Base-by-base conservation (phyloP, 177 flowering plant species). In the Vitis hybrid region DNA sequence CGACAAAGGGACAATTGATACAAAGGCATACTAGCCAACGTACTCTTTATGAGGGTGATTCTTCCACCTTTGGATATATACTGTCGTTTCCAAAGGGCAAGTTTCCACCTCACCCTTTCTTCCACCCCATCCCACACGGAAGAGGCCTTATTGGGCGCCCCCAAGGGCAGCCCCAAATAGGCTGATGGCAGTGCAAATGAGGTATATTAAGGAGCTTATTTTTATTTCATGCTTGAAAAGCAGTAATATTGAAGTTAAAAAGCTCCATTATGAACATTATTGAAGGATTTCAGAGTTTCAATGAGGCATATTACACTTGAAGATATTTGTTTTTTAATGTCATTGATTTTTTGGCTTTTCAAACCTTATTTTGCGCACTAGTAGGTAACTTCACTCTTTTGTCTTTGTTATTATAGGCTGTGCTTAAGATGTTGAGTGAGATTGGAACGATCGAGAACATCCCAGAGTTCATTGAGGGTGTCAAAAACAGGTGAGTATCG, bases 381-480 rank as follows among this genome's bases (percentile, higher is more conserved):
- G 72, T 61, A 4, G 30, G 34, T 72, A 23, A 60, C 11, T 32
- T 58, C 48, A 48, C 8, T 69, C 3, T 26, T 75, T 65, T 57
- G 30, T 49, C 14, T 64, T 75, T 12, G 56, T 72, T 48, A 58
- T 69, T 39, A 14, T 61, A 96, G 99, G 99, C 99, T 77, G 99
- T 96, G 66, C 94, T 96, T 50, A 96, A 90, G 86, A 96, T 96
- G 99, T 81, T 96, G 68, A 83, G 64, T 79, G 98, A 96, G 85
- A 94, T 96, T 78, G 99, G 93, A 75, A 85, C 85, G 14, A 81
- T 92, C 73, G 99, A 91, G 34, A 94, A 93, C 68, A 94, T 96
- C 52, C 99, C 99, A 11, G 97, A 89, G 56, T 96, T 96, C 83
- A 87, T 96, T 62, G 99, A 91, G 73, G 99, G 95, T 62, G 99